These are phyloP conservation scores for Colletotrichum siamense DNA, from an alignment of 2,329 filamentous ascomycete genomes.

Conservation along the genomic window DNA sequence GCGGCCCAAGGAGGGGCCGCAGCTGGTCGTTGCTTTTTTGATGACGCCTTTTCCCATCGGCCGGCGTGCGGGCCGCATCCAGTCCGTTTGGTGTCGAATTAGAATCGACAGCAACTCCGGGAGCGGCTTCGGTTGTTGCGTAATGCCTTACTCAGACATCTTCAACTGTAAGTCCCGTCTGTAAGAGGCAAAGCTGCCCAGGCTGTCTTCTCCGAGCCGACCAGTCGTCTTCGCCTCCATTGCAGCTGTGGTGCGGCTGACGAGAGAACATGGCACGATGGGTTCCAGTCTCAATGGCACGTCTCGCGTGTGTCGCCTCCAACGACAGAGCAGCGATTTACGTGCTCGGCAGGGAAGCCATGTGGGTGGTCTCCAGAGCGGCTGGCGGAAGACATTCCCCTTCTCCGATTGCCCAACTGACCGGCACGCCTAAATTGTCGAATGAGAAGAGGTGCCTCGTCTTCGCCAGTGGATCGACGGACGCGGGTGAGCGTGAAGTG, in stretches of 20 bases:
- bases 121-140: background rate
- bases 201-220: background rate
- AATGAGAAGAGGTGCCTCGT: background rate
- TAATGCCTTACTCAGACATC: background rate
- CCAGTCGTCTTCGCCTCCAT: background rate
- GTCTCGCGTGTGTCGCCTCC: background rate
- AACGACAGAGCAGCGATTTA: background rate
- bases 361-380: constrained; percentile 10
- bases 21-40: background rate
- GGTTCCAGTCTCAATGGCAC: background rate
- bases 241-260: background rate
- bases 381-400: constrained; percentile 1
- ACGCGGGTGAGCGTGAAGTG: background rate
- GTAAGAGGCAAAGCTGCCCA: background rate
- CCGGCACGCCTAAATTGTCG: background rate
- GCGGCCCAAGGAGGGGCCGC: background rate
- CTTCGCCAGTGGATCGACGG: background rate
- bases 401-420: background rate
- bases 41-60: background rate
- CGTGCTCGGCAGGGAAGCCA: constrained; percentile 11
- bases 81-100: background rate
- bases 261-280: background rate
- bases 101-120: background rate
- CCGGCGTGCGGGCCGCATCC: background rate
- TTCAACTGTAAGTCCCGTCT: background rate